Evolutionary conservation across 345 rosid genomes (phyloP).

Genomic region (Trapa bicornis): DNA sequence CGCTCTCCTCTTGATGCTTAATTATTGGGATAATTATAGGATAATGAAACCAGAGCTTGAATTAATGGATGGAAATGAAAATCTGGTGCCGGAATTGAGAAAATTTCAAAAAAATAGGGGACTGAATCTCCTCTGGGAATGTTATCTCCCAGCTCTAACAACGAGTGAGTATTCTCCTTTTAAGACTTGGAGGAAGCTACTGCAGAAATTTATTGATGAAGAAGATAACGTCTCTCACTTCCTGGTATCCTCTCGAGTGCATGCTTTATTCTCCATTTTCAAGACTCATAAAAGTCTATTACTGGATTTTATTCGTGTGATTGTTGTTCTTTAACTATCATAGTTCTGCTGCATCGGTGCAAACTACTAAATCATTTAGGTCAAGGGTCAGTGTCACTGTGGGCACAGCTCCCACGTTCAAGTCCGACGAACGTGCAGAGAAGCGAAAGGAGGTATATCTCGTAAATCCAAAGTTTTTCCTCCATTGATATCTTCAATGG

Average conservation of each 20-base stretch:
- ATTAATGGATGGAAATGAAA: background rate
- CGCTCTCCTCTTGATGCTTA: background rate
- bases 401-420: conserved; percentile 87
- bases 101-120: background rate
- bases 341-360: conserved; percentile 57
- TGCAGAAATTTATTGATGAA: conserved; percentile 61
- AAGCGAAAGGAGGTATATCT: conserved; percentile 71
- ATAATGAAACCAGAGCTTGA: background rate
- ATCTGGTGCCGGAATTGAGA: background rate
- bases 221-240: conserved; percentile 71
- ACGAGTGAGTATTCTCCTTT: conserved; percentile 23
- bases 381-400: conserved; percentile 38
- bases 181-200: conserved; percentile 41
- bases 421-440: conserved; percentile 64
- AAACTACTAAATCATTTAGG: conserved; percentile 31
- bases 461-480: conserved; percentile 2
- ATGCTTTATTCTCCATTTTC: background rate
- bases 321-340: conserved; percentile 46
- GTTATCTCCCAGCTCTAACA: conserved; percentile 21
- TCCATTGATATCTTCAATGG: conserved; percentile 4
- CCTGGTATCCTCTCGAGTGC: conserved; percentile 68
- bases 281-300: background rate
- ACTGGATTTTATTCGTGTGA: background rate
- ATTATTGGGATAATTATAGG: background rate
- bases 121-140: conserved; percentile 17